A percentile compares a stretch with the other conserved stretches of the same genome.
Evolutionary conservation across 2,329 filamentous ascomycete genomes (phyloP).

Genomic region (Ascochyta koolunga): DNA sequence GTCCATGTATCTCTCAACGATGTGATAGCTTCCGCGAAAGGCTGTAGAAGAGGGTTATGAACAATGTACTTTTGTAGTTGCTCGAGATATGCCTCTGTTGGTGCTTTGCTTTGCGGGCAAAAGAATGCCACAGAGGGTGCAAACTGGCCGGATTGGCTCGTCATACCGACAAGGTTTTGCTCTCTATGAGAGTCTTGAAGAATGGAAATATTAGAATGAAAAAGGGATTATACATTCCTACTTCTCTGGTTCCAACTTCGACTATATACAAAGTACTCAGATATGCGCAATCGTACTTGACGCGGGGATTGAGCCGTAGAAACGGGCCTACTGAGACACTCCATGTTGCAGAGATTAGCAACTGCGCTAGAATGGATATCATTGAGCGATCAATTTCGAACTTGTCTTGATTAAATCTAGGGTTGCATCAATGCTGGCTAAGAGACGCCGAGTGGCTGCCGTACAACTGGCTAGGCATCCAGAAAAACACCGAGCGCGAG

Average conservation of each 20-base stretch:
- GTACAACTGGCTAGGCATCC: constrained; percentile 37
- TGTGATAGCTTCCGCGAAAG: constrained; percentile 10
- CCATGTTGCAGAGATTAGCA: not conserved
- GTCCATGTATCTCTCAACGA: constrained; percentile 11
- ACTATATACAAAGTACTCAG: not conserved
- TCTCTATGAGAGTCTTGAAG: not conserved
- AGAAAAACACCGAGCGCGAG: constrained; percentile 39
- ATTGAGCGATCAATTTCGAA: not conserved
- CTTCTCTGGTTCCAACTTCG: not conserved
- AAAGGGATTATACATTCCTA: not conserved
- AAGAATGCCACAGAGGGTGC: constrained; percentile 26
- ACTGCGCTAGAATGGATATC: not conserved
- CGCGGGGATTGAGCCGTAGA: not conserved
- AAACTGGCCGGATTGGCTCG: not conserved
- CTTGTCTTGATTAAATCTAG: not conserved
- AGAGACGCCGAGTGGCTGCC: constrained; percentile 23
- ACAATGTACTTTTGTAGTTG: constrained; percentile 22
- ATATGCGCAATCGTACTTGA: not conserved
- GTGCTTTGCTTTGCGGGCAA: constrained; percentile 30
- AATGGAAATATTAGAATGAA: not conserved
- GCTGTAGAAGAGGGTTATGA: constrained; percentile 1
- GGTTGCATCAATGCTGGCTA: not conserved
- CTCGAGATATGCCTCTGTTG: constrained; percentile 22
- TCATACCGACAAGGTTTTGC: not conserved
- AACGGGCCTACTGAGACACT: not conserved